A percentile compares a stretch with the other conserved stretches of the same genome.
These are phyloP conservation scores for Polychaeton citri DNA, from an alignment of 2,329 filamentous ascomycete genomes.

Conservation along the genomic window DNA sequence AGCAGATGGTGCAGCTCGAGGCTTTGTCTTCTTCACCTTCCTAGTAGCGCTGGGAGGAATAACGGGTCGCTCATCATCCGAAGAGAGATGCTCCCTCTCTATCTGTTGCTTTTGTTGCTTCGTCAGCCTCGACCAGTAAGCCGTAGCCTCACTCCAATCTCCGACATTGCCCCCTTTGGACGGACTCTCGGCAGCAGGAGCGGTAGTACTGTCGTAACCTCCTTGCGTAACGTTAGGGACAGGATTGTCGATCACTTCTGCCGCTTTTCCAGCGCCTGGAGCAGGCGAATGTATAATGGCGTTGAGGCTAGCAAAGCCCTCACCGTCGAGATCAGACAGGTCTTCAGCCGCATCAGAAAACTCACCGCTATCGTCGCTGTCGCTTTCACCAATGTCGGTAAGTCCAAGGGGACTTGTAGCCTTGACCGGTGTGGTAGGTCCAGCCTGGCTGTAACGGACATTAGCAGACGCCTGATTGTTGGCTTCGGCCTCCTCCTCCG, in stretches of 20 bases:
- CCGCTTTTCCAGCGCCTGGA: slow-evolving; percentile 2
- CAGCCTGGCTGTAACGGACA: slow-evolving; percentile 2
- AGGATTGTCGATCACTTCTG: slow-evolving; percentile 15
- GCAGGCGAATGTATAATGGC: slow-evolving; percentile 54
- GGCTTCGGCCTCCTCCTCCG: slow-evolving; percentile 4
- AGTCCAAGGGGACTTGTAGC: not conserved
- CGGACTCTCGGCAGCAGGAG: slow-evolving; percentile 13
- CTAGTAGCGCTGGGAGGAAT: slow-evolving; percentile 5
- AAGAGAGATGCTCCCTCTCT: slow-evolving; percentile 36
- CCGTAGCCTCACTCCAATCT: slow-evolving; percentile 56
- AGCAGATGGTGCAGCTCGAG: not conserved
- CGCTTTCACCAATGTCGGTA: slow-evolving; percentile 10
- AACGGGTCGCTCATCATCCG: slow-evolving; percentile 12
- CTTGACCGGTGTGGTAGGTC: slow-evolving; percentile 3
- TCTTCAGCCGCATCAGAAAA: slow-evolving; percentile 72
- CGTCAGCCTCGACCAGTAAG: slow-evolving; percentile 56
- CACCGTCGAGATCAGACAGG: slow-evolving; percentile 48
- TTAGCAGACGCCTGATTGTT: slow-evolving; percentile 4
- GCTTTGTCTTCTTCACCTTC: slow-evolving; percentile 30
- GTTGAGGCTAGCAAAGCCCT: slow-evolving; percentile 59
- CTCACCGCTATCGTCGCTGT: slow-evolving; percentile 40
- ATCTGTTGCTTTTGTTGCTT: slow-evolving; percentile 49
- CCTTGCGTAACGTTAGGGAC: slow-evolving; percentile 1
- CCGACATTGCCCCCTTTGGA: slow-evolving; percentile 3
- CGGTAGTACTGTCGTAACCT: too few relatives aligned